Percentiles rank a stretch among this genome's conserved stretches.
phyloP scores from a whole-genome alignment of 352 stramenopile species.

The Pythium oligandrum region DNA sequence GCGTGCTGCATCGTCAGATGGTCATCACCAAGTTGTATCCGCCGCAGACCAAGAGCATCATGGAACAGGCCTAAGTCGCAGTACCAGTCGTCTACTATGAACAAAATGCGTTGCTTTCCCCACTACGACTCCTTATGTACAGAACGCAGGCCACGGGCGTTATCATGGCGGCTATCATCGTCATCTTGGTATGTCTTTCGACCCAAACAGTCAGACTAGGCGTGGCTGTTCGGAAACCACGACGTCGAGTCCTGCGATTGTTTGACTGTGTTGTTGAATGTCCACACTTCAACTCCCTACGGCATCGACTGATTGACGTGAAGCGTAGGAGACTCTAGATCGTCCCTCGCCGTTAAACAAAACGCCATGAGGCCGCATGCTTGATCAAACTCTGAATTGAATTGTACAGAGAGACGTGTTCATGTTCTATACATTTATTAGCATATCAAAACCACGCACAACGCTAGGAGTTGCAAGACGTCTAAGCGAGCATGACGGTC shows the following conservation, averaged over 20 bases:
- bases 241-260: no score
- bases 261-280: slow-evolving; percentile 4
- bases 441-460: background rate
- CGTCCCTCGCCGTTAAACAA: no score
- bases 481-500: slow-evolving; percentile 12
- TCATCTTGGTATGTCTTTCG: background rate
- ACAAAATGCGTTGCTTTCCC: background rate
- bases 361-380: no score
- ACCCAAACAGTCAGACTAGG: no score
- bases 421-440: no score
- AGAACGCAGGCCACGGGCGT: slow-evolving; percentile 1
- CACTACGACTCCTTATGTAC: slow-evolving; percentile 2
- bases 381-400: no score
- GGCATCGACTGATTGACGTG: background rate
- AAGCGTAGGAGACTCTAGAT: no score
- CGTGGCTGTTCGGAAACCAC: no score
- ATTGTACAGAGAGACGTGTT: no score
- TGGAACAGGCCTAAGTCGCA: slow-evolving; percentile 28
- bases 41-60: slow-evolving; percentile 57
- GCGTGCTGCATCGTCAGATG: slow-evolving; percentile 54
- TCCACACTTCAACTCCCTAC: background rate
- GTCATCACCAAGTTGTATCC: slow-evolving; percentile 68
- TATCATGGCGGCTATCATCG: background rate
- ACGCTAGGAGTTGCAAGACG: slow-evolving; percentile 1
- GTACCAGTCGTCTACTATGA: no score